Evolutionary conservation across 2,329 filamentous ascomycete species (phyloP).

Genomic region (Penicillium sp.): DNA sequence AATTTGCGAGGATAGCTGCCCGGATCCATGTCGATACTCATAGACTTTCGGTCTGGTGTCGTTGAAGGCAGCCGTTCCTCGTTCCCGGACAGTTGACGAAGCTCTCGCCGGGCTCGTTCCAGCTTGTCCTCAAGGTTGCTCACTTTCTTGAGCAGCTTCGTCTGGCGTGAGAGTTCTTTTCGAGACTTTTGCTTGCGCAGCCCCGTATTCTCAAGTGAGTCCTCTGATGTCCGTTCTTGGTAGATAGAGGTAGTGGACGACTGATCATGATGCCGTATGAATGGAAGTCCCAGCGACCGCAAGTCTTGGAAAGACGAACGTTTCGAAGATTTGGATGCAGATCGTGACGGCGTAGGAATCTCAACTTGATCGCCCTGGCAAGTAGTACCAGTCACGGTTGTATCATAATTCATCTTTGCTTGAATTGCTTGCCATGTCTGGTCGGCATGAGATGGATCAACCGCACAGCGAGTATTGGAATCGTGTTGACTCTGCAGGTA

Average conservation of each 20-base stretch:
- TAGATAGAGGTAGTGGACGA: slow-evolving; percentile 24
- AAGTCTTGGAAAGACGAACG: slow-evolving; percentile 45
- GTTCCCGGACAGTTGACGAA: slow-evolving; percentile 56
- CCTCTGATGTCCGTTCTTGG: slow-evolving; percentile 31
- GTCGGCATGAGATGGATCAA: slow-evolving; percentile 37
- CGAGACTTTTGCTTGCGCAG: slow-evolving; percentile 59
- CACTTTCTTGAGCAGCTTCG: slow-evolving; percentile 64
- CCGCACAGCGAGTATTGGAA: slow-evolving; percentile 4
- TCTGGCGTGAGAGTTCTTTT: slow-evolving; percentile 63
- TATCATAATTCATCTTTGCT: slow-evolving; percentile 39
- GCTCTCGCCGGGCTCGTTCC: slow-evolving; percentile 60
- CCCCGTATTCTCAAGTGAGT: slow-evolving; percentile 30
- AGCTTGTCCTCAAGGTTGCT: slow-evolving; percentile 67
- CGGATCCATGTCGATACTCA: slow-evolving; percentile 35
- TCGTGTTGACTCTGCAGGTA: slow-evolving; percentile 34
- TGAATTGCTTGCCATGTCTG: slow-evolving; percentile 43
- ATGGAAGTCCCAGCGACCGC: slow-evolving; percentile 41
- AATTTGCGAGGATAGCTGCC: slow-evolving; percentile 44
- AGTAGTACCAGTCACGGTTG: slow-evolving; percentile 22
- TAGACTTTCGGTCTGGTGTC: slow-evolving; percentile 18
- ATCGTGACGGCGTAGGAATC: slow-evolving; percentile 18
- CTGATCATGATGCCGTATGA: slow-evolving; percentile 40
- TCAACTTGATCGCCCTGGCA: slow-evolving; percentile 17
- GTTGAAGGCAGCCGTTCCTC: slow-evolving; percentile 31
- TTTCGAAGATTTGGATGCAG: slow-evolving; percentile 36